phyloP scores from a whole-genome alignment of 1,284 basidiomycete species.

The Amylostereum areolatum region DNA sequence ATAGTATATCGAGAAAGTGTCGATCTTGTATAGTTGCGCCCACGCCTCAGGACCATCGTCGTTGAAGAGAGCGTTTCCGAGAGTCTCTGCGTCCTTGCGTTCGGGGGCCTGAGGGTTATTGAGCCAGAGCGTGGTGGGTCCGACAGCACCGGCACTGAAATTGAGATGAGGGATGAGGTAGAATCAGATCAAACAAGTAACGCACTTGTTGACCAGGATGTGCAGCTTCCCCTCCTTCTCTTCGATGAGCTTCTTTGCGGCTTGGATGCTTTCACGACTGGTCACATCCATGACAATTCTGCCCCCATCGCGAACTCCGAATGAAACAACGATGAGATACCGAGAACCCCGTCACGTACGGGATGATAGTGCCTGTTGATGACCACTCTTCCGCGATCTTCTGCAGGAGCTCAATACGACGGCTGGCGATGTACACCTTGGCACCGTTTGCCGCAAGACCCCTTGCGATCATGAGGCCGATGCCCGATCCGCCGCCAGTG shows the following conservation, averaged over 20 bases:
- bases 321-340: conserved; percentile 1
- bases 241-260: conserved; percentile 46
- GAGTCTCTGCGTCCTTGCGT: conserved; percentile 51
- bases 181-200: not conserved
- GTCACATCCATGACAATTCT: conserved; percentile 70
- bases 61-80: conserved; percentile 61
- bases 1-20: conserved; percentile 69
- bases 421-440: conserved; percentile 75
- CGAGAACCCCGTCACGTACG: conserved; percentile 37
- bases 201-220: conserved; percentile 77
- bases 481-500: conserved; percentile 78
- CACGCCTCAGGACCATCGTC: conserved; percentile 60
- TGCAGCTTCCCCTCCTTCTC: conserved; percentile 66
- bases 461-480: conserved; percentile 69
- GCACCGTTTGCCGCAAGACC: conserved; percentile 75
- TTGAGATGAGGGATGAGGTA: not conserved
- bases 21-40: conserved; percentile 54
- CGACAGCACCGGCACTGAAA: conserved; percentile 63
- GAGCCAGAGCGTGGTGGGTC: conserved; percentile 56
- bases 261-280: conserved; percentile 57
- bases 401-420: conserved; percentile 59
- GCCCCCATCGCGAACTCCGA: conserved; percentile 1
- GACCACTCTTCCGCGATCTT: conserved; percentile 45
- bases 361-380: conserved; percentile 39
- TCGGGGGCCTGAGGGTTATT: conserved; percentile 49